Conservation (phyloP, 805 yeast genomes). For the Barnettozyma pratensis region DNA sequence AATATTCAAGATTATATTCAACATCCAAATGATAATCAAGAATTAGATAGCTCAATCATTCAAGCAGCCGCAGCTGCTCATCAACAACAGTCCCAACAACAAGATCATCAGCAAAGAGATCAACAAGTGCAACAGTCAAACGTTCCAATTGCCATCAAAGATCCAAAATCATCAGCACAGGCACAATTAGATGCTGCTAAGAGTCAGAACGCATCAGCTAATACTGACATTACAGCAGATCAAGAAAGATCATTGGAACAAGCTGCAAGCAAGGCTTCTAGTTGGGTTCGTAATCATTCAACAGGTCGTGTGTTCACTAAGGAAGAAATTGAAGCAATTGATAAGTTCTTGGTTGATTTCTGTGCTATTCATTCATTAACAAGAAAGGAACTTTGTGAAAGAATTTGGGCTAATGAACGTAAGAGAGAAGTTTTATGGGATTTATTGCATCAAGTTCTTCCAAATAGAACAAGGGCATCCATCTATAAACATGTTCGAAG, state of each 20-base stretch:
- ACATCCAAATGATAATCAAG: conserved; percentile 19
- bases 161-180: neutral
- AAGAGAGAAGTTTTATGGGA: conserved; percentile 92
- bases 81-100: conserved; percentile 14
- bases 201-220: neutral
- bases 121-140: conserved; percentile 1
- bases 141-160: neutral
- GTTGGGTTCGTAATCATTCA: conserved; percentile 19
- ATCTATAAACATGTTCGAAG: conserved; percentile 91
- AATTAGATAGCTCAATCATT: conserved; percentile 23
- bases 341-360: conserved; percentile 66
- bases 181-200: neutral
- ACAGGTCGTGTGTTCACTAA: conserved; percentile 41
- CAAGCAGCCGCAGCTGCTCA: conserved; percentile 22
- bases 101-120: conserved; percentile 4
- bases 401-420: conserved; percentile 85
- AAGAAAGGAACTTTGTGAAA: conserved; percentile 65
- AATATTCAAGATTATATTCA: conserved; percentile 27
- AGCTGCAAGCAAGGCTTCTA: conserved; percentile 41
- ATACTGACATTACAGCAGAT: neutral
- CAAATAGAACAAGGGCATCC: conserved; percentile 82
- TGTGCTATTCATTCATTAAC: conserved; percentile 57
- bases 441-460: conserved; percentile 67
- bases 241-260: neutral
- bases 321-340: conserved; percentile 68